Evolutionary conservation across 2,329 filamentous ascomycete species (phyloP).

Genomic region (Balansia obtecta): DNA sequence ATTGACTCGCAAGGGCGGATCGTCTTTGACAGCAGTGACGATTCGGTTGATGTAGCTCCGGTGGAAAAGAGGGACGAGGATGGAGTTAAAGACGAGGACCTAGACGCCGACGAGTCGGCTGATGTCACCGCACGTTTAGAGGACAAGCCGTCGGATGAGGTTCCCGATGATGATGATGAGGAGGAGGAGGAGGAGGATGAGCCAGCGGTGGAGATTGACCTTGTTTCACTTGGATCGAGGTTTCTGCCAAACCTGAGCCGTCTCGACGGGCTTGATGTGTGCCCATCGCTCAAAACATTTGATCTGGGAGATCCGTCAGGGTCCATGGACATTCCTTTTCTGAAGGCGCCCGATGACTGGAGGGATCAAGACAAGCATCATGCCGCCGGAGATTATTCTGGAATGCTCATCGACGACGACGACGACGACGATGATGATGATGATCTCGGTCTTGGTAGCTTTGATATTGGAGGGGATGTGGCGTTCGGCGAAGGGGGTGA

Average conservation of each 20-base stretch:
- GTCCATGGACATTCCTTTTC: conserved; percentile 79
- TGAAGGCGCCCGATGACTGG: conserved; percentile 84
- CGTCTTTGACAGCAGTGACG: conserved; percentile 96
- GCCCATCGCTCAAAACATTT: conserved; percentile 87
- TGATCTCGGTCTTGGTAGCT: conserved; percentile 59
- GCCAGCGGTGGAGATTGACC: conserved; percentile 57
- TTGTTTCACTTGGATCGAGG: conserved; percentile 57
- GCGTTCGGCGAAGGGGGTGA: conserved; percentile 95
- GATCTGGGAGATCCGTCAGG: conserved; percentile 79
- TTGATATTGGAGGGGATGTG: conserved; percentile 58
- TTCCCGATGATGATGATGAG: conserved; percentile 38
- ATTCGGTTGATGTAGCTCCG: conserved; percentile 42
- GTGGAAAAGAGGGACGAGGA: conserved; percentile 24
- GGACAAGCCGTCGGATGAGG: conserved; percentile 30
- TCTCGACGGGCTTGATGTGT: conserved; percentile 81
- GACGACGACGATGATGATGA: no score
- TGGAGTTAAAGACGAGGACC: conserved; percentile 26
- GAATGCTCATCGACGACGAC: conserved; percentile 77
- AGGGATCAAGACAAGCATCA: conserved; percentile 54
- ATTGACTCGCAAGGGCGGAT: conserved; percentile 88
- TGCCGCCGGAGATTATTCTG: conserved; percentile 54
- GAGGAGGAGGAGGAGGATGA: no score
- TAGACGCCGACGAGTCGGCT: conserved; percentile 19
- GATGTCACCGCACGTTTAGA: conserved; percentile 23
- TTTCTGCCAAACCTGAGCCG: conserved; percentile 75